phyloP scores from a whole-genome alignment of 148 eudicot species.

The Pouteria glomerata region DNA sequence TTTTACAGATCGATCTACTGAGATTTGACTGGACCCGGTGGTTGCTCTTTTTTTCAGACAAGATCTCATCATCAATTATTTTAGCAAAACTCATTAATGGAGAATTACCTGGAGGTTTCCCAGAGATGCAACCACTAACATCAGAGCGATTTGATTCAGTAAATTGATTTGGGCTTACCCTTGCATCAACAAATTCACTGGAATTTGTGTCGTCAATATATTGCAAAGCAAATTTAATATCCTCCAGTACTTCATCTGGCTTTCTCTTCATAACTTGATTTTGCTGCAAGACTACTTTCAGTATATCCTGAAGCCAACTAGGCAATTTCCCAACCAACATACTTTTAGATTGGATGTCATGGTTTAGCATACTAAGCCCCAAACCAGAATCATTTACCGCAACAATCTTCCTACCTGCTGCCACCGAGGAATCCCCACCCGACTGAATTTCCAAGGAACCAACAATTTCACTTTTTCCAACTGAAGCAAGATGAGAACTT shows the following conservation, averaged over 20 bases:
- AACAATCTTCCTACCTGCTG: conserved; percentile 19
- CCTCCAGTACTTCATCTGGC: conserved; percentile 20
- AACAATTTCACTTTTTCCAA: conserved; percentile 11
- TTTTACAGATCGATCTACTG: conserved; percentile 29
- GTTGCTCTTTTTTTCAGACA: conserved; percentile 4
- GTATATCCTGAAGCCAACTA: conserved; percentile 14
- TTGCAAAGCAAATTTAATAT: conserved; percentile 32
- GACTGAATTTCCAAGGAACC: conserved; percentile 10
- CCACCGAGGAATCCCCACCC: neutral
- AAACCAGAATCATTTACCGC: conserved; percentile 10
- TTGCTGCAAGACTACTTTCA: conserved; percentile 15
- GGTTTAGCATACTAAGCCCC: conserved; percentile 13
- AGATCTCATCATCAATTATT: conserved; percentile 5
- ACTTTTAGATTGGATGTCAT: conserved; percentile 6
- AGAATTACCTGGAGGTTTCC: neutral
- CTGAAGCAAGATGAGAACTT: conserved; percentile 20
- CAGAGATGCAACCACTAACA: neutral
- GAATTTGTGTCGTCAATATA: neutral
- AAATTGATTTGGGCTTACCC: conserved; percentile 3
- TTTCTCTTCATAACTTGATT: conserved; percentile 4
- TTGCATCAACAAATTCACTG: neutral
- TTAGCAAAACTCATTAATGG: neutral
- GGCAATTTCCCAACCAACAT: conserved; percentile 12
- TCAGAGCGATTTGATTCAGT: too few species aligned
- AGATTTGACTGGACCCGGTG: conserved; percentile 13